These are phyloP conservation scores for Cytospora piceicola DNA, from an alignment of 2,329 filamentous ascomycete genomes.

Conservation along the genomic window DNA sequence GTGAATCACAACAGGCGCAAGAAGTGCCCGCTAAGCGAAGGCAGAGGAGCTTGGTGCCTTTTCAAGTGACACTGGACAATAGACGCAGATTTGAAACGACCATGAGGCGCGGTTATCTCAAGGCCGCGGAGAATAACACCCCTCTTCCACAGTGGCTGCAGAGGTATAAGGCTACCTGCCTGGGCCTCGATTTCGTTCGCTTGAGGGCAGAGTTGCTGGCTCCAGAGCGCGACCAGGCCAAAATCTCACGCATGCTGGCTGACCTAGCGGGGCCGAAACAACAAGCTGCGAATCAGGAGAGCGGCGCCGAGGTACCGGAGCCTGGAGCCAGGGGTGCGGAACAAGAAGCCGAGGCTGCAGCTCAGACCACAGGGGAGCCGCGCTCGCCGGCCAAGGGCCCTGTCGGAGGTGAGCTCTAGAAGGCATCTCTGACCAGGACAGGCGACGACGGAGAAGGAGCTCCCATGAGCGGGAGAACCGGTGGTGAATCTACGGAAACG, in stretches of 20 bases:
- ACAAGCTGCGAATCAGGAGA: background rate
- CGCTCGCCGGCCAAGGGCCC: background rate
- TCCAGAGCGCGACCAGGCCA: background rate
- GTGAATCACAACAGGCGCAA: background rate
- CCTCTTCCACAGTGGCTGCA: background rate
- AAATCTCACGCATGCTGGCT: slow-evolving; percentile 9
- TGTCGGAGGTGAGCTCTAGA: background rate
- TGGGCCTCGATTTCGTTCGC: background rate
- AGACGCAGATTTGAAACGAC: background rate
- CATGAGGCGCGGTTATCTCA: background rate
- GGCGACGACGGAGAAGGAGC: background rate
- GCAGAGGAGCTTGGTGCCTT: background rate
- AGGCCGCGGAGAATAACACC: slow-evolving; percentile 8
- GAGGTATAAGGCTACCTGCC: background rate
- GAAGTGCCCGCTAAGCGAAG: background rate
- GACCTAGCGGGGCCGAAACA: background rate
- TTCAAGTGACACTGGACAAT: background rate
- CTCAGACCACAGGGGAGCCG: background rate
- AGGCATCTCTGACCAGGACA: background rate
- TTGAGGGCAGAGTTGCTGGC: slow-evolving; percentile 4
- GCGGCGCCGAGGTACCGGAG: background rate
- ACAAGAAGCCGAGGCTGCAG: slow-evolving; percentile 7
- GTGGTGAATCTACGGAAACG: background rate
- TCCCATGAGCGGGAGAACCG: background rate
- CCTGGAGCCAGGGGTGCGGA: background rate